A percentile compares a stretch with the other conserved stretches of the same genome.
Evolutionary conservation across 163 green algal genomes (phyloP).

Genomic region (Prototheca stagnorum): DNA sequence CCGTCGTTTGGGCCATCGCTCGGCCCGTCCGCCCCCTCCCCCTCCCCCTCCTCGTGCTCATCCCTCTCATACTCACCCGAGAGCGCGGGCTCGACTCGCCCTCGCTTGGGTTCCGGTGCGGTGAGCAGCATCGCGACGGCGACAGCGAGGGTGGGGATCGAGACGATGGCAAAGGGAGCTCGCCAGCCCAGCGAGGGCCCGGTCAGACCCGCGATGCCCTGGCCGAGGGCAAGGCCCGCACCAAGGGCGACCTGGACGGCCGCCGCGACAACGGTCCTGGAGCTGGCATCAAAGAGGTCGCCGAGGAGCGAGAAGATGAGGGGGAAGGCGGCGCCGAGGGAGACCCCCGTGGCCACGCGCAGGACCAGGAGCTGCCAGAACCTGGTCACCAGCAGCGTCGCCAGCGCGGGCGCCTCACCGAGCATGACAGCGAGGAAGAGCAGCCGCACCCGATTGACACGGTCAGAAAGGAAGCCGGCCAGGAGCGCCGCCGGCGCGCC

Average conservation of each 20-base stretch:
- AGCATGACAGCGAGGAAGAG: conserved; percentile 66
- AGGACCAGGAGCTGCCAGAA: conserved; percentile 75
- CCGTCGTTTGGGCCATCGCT: too few relatives aligned
- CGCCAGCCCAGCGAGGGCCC: conserved; percentile 54
- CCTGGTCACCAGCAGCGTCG: conserved; percentile 46
- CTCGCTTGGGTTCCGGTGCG: conserved; percentile 39
- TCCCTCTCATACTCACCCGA: conserved; percentile 18
- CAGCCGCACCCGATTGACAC: conserved; percentile 39
- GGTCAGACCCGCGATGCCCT: conserved; percentile 34
- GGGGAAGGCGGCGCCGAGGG: conserved; percentile 49
- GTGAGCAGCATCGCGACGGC: conserved; percentile 42
- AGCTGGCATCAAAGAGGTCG: conserved; percentile 42
- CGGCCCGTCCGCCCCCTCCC: too few relatives aligned
- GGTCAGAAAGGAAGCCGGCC: conserved; percentile 60
- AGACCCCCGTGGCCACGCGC: conserved; percentile 62
- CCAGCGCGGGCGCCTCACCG: conserved; percentile 54
- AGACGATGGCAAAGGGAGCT: conserved; percentile 64
- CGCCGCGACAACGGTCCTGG: conserved; percentile 29
- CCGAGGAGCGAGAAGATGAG: conserved; percentile 51
- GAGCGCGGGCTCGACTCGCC: conserved; percentile 50
- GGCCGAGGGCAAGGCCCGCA: conserved; percentile 37
- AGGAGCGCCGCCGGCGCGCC: conserved; percentile 59
- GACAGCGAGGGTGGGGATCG: conserved; percentile 32
- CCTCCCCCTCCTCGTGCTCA: too few relatives aligned
- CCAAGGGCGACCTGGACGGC: conserved; percentile 40